Evolutionary conservation across 805 yeast genomes (phyloP), one percentile per base, ranked within the genome.

Genomic region (Ogataea ganodermae): DNA sequence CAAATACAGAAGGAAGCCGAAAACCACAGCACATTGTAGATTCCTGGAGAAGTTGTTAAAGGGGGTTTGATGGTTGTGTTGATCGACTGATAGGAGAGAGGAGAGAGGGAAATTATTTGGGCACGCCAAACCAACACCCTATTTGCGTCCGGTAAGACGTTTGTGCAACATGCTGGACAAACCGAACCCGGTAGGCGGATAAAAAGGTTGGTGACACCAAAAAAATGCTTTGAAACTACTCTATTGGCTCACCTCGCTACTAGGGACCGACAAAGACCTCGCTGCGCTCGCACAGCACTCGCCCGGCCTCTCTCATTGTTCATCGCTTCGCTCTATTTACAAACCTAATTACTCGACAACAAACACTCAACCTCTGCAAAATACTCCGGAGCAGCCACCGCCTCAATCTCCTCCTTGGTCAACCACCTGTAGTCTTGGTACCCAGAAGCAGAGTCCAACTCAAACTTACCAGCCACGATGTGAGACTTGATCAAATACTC

Each of bases 401-500:
- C 72, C 52, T 72, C 66, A 45, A 89, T 73, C 69, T 92, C 99
- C 40, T 86, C 89, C 62, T 82, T 87, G 24, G 89, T 79, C 57
- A 90, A 74, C 99, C 99, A 92, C 58, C 83, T 82, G 69, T 70
- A 88, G 45, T 84, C 83, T 41, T 68, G 55, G 30, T 64, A 59
- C 9, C 67, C 58, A 16, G 67, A 59, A 35, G 66, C 63, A 27
- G 71, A 64, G 32, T 71, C 68, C 30, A 77, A 68, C 43, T 69
- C 68, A 66, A 91, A 91, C 51, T 73, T 71, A 38, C 98, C 99
- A 10, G 96, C 86, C 57, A 92, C 70, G 48, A 92, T 89, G 65
- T 89, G 96, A 27, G 95, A 86, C 68, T 89, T 89, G 58, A 94
- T 80, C 58, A 87, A 72, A 62, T 83, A 94, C 58, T 87, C 92